Evolutionary conservation across 441 rosid species (phyloP).

Genomic region (Syzygium syzygioides): DNA sequence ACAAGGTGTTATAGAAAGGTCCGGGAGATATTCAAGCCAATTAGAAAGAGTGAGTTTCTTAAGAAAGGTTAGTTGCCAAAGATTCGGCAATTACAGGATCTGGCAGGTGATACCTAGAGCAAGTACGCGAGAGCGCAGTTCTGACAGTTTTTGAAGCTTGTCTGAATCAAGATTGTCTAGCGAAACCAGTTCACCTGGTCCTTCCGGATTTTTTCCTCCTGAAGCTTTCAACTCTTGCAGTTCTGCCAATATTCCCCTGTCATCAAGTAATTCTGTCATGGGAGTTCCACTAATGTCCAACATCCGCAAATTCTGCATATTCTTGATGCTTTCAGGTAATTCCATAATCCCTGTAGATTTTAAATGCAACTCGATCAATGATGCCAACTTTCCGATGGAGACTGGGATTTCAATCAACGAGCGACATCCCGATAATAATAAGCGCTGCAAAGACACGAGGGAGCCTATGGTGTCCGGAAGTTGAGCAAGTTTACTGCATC

Average conservation of each 20-base stretch:
- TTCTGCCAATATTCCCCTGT: fast-evolving
- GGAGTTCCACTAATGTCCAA: neutral
- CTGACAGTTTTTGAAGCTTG: no score
- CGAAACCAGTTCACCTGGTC: no score
- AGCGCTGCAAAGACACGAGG: fast-evolving
- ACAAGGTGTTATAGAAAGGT: no score
- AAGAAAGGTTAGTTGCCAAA: fast-evolving
- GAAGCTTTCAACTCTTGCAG: fast-evolving
- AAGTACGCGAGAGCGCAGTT: neutral
- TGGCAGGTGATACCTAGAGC: neutral
- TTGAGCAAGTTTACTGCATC: no score
- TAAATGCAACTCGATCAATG: neutral
- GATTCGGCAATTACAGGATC: fast-evolving
- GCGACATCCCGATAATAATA: neutral
- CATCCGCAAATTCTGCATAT: fast-evolving
- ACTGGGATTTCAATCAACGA: neutral
- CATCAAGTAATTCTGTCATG: fast-evolving
- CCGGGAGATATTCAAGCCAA: no score
- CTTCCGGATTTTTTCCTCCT: fast-evolving
- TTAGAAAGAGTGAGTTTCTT: fast-evolving
- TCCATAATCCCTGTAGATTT: no score
- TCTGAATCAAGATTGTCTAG: no score
- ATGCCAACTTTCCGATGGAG: neutral
- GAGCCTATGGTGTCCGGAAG: no score
- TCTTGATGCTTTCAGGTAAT: no score